Base-by-base conservation (phyloP, 2,329 filamentous ascomycete species). In the Aspergillus tamarii region DNA sequence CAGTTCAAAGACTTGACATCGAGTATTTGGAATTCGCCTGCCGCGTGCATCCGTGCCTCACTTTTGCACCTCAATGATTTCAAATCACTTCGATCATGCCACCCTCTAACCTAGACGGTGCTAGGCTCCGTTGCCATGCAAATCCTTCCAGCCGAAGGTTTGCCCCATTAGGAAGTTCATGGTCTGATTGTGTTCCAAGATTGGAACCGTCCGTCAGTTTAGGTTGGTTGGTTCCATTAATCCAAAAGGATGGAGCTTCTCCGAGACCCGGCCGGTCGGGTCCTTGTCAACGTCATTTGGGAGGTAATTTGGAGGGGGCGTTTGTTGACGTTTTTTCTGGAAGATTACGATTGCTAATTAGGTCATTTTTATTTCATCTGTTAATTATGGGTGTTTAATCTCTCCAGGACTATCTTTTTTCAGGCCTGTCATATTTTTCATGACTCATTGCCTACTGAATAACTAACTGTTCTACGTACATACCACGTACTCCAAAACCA, bases 81-180 rank as follows among this genome's bases (percentile, higher is more conserved):
- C 57, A 59, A 59, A 59, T 59, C 62, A 50, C 7, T n/a, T n/a
- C 16, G 16, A 57, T 64, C 62, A 61, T 64, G 62, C 62, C 62
- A 64, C 62, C 26, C 28, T 48, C 58, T 61, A 46, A 54, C 23
- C 30, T 41, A 41, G 48, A 32, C 14, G 53, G 60, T 48, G 28
- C 26, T 45, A 36, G 19, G 23, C 39, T 41, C 39, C 39, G 19
- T 41, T 41, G 39, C 30, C 34, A 48, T 48, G 30, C 34, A 28
- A 59, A 36, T 46, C 57, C 26, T 46, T 34, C 16, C 26, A 30
- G 14, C 26, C 26, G 46, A 50, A 16, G 46, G 2, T 26, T 26
- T 48, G 12, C 46, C 46, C 46, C 16, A 50, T 52, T 21, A 34
- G 48, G 48, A 30, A 52, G 28, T 19, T 50, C 14, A 16, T 48